These are phyloP conservation scores for Pontederia crassipes DNA, from an alignment of 176 grass and related monocot species.

Conservation along the genomic window DNA sequence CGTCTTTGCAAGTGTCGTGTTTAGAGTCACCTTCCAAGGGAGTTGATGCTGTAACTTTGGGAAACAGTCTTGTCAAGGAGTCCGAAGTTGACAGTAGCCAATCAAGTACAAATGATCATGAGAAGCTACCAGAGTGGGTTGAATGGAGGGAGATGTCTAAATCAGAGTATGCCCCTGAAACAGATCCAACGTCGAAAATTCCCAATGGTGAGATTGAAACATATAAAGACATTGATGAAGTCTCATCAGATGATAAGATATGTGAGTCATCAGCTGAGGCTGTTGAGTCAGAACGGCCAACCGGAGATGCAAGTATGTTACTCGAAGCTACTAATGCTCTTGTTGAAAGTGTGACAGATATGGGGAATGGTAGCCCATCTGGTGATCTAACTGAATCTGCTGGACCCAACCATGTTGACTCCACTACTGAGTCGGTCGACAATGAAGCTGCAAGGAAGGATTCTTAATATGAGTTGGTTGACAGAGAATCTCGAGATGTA, in stretches of 20 bases:
- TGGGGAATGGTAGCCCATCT: neutral
- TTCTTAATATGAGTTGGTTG: conserved; percentile 12
- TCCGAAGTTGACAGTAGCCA: neutral
- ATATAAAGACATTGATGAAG: conserved; percentile 8
- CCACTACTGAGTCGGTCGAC: neutral
- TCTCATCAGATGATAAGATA: neutral
- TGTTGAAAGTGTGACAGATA: neutral
- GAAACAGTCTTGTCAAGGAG: conserved; percentile 21
- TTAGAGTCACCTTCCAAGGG: conserved; percentile 9
- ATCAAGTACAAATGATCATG: conserved; percentile 7
- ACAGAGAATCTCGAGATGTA: conserved; percentile 22
- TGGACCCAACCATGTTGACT: neutral
- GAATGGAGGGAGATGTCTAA: conserved; percentile 14
- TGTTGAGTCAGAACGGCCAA: conserved; percentile 10
- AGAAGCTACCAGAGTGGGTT: conserved; percentile 18
- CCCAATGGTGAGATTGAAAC: conserved; percentile 11
- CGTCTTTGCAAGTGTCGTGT: conserved; percentile 8
- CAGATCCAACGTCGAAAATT: conserved; percentile 4
- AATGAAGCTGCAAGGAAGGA: conserved; percentile 10
- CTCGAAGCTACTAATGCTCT: neutral
- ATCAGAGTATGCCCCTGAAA: neutral
- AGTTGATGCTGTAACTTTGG: conserved; percentile 10
- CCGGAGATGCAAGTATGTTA: neutral
- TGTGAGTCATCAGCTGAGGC: conserved; percentile 5
- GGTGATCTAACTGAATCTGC: conserved; percentile 8